Percentiles rank a stretch among this genome's conserved stretches.
phyloP scores from a whole-genome alignment of 352 stramenopile species.

The Globisporangium apiculatum region DNA sequence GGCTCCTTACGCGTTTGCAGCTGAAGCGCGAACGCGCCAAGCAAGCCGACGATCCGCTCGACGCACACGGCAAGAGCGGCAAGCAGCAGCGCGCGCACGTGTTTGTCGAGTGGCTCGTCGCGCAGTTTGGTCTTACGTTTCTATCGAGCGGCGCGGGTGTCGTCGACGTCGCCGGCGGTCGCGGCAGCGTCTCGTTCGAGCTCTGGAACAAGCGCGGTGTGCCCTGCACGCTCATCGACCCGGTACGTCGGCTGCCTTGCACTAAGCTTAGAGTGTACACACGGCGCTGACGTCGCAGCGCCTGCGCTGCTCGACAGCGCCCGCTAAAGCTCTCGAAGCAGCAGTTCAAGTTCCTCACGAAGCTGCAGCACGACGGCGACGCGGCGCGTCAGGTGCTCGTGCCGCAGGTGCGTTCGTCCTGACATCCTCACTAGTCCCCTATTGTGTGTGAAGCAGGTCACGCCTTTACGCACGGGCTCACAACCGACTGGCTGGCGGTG shows the following conservation, averaged over 20 bases:
- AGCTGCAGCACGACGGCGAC: conserved; percentile 37
- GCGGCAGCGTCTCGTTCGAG: conserved; percentile 78
- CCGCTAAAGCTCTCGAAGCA: conserved; percentile 61
- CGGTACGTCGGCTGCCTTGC: conserved; percentile 24
- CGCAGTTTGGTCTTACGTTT: conserved; percentile 44
- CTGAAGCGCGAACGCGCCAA: conserved; percentile 50
- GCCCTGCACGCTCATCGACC: conserved; percentile 71
- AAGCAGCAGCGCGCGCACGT: conserved; percentile 68
- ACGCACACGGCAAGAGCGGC: conserved; percentile 61
- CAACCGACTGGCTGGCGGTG: no score
- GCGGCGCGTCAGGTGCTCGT: conserved; percentile 24
- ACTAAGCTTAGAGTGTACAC: background rate
- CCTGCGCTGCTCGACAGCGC: conserved; percentile 20
- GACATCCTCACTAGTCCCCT: background rate
- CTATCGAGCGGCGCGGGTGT: conserved; percentile 52
- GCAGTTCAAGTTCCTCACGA: conserved; percentile 71
- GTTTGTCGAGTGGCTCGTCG: conserved; percentile 74
- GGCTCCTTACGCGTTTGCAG: conserved; percentile 53
- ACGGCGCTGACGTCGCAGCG: background rate
- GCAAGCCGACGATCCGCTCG: conserved; percentile 50
- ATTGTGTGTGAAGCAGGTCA: no score
- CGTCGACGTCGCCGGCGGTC: conserved; percentile 75
- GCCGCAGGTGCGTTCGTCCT: conserved; percentile 29
- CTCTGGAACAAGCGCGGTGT: conserved; percentile 79
- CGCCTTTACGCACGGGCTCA: no score